Percentiles rank a stretch among this genome's conserved stretches.
phyloP scores from a whole-genome alignment of 2,329 filamentous ascomycete species.

The Sarocladium oryzae region DNA sequence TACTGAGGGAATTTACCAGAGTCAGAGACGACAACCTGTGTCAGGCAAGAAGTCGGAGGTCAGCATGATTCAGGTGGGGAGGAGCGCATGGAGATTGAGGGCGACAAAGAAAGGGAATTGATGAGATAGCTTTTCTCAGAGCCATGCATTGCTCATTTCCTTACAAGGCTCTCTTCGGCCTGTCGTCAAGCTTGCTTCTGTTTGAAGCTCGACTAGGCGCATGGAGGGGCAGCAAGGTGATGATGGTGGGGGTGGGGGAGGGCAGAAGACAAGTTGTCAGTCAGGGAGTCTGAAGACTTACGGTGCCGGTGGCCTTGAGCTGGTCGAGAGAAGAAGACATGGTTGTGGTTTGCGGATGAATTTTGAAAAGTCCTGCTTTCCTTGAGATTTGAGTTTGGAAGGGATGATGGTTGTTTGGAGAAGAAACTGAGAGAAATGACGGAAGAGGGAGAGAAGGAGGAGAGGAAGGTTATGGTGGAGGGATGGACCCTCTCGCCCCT shows the following conservation, averaged over 20 bases:
- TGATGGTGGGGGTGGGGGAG: slow-evolving; percentile 22
- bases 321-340: slow-evolving; percentile 94
- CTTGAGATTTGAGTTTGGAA: neutral
- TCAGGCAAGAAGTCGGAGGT: slow-evolving; percentile 2
- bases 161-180: neutral
- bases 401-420: slow-evolving; percentile 1
- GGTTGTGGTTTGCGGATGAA: slow-evolving; percentile 13
- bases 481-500: neutral
- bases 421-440: slow-evolving; percentile 10
- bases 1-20: slow-evolving; percentile 62
- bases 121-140: neutral
- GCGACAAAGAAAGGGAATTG: neutral
- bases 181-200: neutral
- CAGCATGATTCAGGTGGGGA: neutral
- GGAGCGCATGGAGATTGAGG: neutral
- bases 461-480: neutral
- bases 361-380: slow-evolving; percentile 8
- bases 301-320: slow-evolving; percentile 94
- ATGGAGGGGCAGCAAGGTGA: slow-evolving; percentile 12
- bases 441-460: slow-evolving; percentile 15
- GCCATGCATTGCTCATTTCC: neutral
- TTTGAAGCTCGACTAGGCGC: neutral
- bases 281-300: slow-evolving; percentile 44
- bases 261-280: slow-evolving; percentile 14
- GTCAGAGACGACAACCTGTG: slow-evolving; percentile 91